phyloP scores from a whole-genome alignment of 441 rosid species.

The California macrophylla region DNA sequence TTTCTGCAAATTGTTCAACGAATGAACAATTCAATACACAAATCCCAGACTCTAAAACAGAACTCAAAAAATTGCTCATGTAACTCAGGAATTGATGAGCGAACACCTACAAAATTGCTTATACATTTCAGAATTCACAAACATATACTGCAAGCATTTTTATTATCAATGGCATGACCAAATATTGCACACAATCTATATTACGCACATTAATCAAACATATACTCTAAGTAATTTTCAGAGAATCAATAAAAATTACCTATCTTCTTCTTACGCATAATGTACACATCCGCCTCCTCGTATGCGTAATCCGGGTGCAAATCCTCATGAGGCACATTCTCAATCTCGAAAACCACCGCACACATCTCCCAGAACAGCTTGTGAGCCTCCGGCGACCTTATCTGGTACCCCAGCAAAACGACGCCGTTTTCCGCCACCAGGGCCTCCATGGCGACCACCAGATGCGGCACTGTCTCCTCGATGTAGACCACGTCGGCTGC shows the following conservation, averaged over 20 bases:
- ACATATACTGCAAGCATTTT: background rate
- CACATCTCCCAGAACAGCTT: conserved; percentile 58
- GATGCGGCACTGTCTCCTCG: conserved; percentile 50
- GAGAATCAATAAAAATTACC: background rate
- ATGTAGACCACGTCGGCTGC: conserved; percentile 88
- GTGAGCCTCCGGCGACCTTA: conserved; percentile 81
- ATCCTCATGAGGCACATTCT: conserved; percentile 67
- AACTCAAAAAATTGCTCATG: background rate
- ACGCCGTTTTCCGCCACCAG: conserved; percentile 63
- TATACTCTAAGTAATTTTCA: background rate
- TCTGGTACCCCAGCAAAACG: conserved; percentile 61
- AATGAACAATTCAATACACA: background rate
- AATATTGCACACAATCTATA: background rate
- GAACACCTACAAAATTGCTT: background rate
- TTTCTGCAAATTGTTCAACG: background rate
- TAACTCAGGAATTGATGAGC: background rate
- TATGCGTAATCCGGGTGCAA: conserved; percentile 57
- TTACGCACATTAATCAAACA: background rate
- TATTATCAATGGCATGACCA: background rate
- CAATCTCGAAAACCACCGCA: conserved; percentile 42
- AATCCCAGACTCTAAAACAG: background rate
- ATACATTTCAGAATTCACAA: background rate
- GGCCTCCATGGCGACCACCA: conserved; percentile 54
- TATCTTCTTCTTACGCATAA: conserved; percentile 44
- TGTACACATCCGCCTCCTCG: conserved; percentile 62